A percentile compares a stretch with the other conserved stretches of the same genome.
These are phyloP conservation scores for Kurtzmaniella cleridarum DNA, from an alignment of 805 yeast genomes.

Conservation along the genomic window DNA sequence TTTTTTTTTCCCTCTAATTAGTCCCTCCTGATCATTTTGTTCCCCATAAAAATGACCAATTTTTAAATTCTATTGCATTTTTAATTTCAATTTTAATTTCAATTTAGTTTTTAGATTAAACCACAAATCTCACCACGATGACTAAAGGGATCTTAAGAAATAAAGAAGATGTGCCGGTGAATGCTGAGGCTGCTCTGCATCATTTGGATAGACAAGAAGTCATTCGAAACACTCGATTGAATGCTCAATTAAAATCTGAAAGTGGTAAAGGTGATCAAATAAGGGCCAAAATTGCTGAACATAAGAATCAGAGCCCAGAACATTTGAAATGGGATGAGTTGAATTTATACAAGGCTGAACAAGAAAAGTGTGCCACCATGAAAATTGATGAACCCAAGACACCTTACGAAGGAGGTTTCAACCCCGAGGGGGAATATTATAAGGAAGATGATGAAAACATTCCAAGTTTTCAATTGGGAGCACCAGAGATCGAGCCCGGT, in stretches of 20 bases:
- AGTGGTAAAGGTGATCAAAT: slow-evolving; percentile 40
- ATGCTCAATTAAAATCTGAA: slow-evolving; percentile 49
- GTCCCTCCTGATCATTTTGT: too few species aligned
- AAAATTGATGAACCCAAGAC: slow-evolving; percentile 93
- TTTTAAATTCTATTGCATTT: not conserved
- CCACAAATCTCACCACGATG: not conserved
- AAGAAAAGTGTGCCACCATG: slow-evolving; percentile 68
- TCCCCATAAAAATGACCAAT: not conserved
- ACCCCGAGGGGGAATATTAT: slow-evolving; percentile 77
- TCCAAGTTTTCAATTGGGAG: slow-evolving; percentile 53
- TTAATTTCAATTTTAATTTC: too few species aligned
- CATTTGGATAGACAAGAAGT: slow-evolving; percentile 63
- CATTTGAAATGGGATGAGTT: slow-evolving; percentile 82
- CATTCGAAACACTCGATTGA: slow-evolving; percentile 69
- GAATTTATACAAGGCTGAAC: slow-evolving; percentile 68
- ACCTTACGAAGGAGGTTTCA: slow-evolving; percentile 87
- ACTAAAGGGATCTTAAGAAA: slow-evolving; percentile 51
- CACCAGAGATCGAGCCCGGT: slow-evolving; percentile 40
- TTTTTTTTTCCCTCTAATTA: too few species aligned
- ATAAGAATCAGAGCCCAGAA: slow-evolving; percentile 21
- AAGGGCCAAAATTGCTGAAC: slow-evolving; percentile 39
- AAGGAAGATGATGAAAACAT: slow-evolving; percentile 58
- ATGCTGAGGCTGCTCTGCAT: slow-evolving; percentile 7
- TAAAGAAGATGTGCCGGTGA: slow-evolving; percentile 22
- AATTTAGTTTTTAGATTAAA: not conserved